phyloP scores from a whole-genome alignment of 176 grass and related monocot genomes.

The Aegilops bicornis region DNA sequence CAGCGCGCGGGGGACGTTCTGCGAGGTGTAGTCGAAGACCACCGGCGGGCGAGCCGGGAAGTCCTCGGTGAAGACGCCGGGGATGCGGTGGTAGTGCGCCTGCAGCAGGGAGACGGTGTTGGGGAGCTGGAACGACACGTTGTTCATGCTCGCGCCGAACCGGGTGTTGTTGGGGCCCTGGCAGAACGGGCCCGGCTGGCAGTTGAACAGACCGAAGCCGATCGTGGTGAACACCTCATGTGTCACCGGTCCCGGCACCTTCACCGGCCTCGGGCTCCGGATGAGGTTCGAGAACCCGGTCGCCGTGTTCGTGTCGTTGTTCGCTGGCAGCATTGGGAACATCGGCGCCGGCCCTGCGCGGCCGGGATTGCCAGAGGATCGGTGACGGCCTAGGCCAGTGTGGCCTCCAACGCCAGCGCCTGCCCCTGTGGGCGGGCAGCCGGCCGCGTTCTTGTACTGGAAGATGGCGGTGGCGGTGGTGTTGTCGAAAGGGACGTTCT shows the following conservation, averaged over 20 bases:
- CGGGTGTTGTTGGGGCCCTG: slow-evolving; percentile 68
- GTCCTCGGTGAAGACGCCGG: slow-evolving; percentile 72
- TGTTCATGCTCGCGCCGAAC: slow-evolving; percentile 88
- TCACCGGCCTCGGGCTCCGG: slow-evolving; percentile 52
- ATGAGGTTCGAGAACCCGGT: slow-evolving; percentile 53
- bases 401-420: slow-evolving; percentile 27
- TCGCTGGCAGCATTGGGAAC: slow-evolving; percentile 59
- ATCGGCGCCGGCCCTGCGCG: slow-evolving; percentile 35
- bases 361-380: background rate
- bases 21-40: slow-evolving; percentile 70
- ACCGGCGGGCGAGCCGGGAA: slow-evolving; percentile 73
- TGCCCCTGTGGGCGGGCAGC: background rate
- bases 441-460: slow-evolving; percentile 53
- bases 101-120: slow-evolving; percentile 56
- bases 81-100: slow-evolving; percentile 58
- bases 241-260: slow-evolving; percentile 69
- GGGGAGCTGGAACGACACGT: slow-evolving; percentile 79
- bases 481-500: slow-evolving; percentile 72
- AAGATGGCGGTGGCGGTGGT: slow-evolving; percentile 83
- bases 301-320: slow-evolving; percentile 74
- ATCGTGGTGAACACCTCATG: slow-evolving; percentile 63
- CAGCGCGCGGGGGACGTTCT: slow-evolving; percentile 63
- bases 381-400: background rate
- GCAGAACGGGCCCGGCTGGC: slow-evolving; percentile 50
- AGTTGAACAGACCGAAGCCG: slow-evolving; percentile 66